Conservation (phyloP, 257 asterid genomes). For the Solanum rostratum region DNA sequence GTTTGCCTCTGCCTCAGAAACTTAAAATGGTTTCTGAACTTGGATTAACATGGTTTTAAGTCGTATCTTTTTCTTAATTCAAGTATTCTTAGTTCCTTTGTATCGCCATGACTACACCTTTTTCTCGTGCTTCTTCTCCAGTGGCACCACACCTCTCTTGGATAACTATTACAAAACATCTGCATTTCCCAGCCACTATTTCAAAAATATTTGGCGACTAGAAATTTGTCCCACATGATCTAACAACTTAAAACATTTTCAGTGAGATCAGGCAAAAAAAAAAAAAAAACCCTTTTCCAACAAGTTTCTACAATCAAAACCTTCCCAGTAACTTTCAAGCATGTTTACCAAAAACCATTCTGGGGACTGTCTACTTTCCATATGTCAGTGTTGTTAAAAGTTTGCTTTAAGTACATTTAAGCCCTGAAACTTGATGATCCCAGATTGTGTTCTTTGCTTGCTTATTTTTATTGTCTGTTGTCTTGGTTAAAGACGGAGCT, state of each 20-base stretch:
- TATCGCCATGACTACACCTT: background rate
- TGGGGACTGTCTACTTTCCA: background rate
- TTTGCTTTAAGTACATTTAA: background rate
- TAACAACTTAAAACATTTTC: background rate
- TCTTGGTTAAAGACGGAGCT: too few relatives aligned
- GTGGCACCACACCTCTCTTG: background rate
- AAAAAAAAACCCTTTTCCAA: background rate
- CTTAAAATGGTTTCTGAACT: background rate
- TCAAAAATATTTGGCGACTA: background rate
- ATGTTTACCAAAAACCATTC: background rate
- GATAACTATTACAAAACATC: background rate
- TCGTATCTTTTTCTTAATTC: background rate
- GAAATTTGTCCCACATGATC: background rate
- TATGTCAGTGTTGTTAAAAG: background rate
- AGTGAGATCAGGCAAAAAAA: background rate
- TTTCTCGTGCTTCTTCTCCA: background rate
- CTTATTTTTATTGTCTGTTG: background rate
- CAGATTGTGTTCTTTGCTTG: background rate
- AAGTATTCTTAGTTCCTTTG: background rate
- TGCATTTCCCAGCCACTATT: background rate
- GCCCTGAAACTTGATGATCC: background rate
- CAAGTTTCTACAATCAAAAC: background rate
- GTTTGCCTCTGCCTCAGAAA: background rate
- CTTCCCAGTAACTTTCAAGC: background rate
- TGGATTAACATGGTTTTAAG: background rate